Evolutionary conservation across 306 rosid species (phyloP).

Genomic region (Trifolium dubium): DNA sequence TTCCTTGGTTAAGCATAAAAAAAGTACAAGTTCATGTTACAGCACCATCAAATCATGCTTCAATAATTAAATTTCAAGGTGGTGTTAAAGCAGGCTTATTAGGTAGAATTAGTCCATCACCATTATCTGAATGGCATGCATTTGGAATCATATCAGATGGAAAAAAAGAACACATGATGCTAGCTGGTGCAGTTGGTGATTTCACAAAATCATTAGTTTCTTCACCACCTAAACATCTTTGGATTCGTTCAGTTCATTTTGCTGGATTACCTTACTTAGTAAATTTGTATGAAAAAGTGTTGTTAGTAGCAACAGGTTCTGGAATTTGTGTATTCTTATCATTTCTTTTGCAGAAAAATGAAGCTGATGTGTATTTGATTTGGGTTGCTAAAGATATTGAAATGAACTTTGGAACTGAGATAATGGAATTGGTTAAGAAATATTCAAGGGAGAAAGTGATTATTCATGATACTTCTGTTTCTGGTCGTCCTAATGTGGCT

Average conservation of each 20-base stretch:
- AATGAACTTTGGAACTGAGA: conserved; percentile 64
- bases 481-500: conserved; percentile 69
- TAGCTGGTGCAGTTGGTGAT: conserved; percentile 77
- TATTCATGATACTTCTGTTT: conserved; percentile 65
- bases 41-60: conserved; percentile 62
- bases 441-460: conserved; percentile 57
- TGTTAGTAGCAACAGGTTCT: conserved; percentile 76
- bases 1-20: conserved; percentile 65
- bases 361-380: conserved; percentile 53
- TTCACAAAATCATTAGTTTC: conserved; percentile 60
- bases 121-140: conserved; percentile 76
- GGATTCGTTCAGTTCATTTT: conserved; percentile 60
- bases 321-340: conserved; percentile 77
- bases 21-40: conserved; percentile 48
- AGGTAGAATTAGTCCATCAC: conserved; percentile 69
- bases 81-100: conserved; percentile 65
- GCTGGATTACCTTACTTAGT: conserved; percentile 70
- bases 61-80: conserved; percentile 61
- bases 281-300: conserved; percentile 57
- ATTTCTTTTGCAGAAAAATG: conserved; percentile 58
- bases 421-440: conserved; percentile 47
- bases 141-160: conserved; percentile 75
- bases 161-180: conserved; percentile 60
- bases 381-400: conserved; percentile 84
- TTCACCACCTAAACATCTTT: conserved; percentile 60